Evolutionary conservation across 2,329 filamentous ascomycete genomes (phyloP).

Genomic region (Penicillium decumbens): DNA sequence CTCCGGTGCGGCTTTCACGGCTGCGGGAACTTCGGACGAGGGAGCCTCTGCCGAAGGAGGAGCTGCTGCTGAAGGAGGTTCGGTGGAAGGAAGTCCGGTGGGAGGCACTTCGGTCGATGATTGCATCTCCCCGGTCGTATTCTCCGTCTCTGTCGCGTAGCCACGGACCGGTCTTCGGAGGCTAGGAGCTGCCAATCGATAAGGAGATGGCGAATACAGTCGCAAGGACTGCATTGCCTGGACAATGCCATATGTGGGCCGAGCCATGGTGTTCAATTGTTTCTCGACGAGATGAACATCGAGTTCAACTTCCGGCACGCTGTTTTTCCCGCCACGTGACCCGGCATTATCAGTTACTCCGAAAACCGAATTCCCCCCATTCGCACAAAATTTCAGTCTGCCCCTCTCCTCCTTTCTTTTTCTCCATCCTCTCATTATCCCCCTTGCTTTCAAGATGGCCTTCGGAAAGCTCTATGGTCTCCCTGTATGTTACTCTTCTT

Average conservation of each 20-base stretch:
- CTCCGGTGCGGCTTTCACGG: conserved; percentile 29
- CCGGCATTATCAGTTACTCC: conserved; percentile 18
- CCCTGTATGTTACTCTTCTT: conserved; percentile 54
- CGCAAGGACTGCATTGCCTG: conserved; percentile 34
- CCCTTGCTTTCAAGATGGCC: conserved; percentile 61
- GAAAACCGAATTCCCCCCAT: conserved; percentile 12
- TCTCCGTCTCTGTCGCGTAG: conserved; percentile 27
- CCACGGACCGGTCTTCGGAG: conserved; percentile 21
- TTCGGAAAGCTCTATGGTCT: conserved; percentile 97
- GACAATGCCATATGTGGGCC: conserved; percentile 33
- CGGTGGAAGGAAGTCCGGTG: background rate
- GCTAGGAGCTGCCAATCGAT: conserved; percentile 12
- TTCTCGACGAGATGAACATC: conserved; percentile 3
- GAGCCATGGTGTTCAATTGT: conserved; percentile 31
- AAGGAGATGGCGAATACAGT: conserved; percentile 29
- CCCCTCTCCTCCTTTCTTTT: conserved; percentile 19
- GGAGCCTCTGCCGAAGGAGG: background rate
- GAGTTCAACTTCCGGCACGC: conserved; percentile 3
- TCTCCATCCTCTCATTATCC: conserved; percentile 15
- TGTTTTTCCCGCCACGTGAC: conserved; percentile 26
- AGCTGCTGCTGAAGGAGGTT: background rate
- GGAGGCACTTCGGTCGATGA: background rate
- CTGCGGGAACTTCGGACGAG: background rate
- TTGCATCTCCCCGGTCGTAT: background rate
- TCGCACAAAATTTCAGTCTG: conserved; percentile 23